Conservation (phyloP, 2,329 filamentous ascomycete genomes). For the Cladophialophora carrionii region DNA sequence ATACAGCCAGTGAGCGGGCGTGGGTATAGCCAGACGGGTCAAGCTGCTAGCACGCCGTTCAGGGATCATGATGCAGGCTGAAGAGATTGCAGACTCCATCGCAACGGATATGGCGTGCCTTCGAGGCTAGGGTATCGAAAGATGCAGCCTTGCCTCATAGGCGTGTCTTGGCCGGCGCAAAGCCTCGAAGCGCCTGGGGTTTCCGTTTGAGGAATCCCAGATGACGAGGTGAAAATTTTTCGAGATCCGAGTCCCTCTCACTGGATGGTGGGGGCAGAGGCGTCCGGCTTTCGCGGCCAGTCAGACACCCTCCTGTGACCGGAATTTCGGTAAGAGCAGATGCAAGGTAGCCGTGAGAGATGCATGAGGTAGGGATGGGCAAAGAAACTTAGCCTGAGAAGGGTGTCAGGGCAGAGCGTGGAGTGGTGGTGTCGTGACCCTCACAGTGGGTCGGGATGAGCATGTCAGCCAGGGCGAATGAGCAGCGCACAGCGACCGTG, state of each 20-base stretch:
- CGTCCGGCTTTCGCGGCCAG: slow-evolving; percentile 21
- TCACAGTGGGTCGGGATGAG: slow-evolving; percentile 7
- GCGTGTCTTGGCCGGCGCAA: slow-evolving; percentile 16
- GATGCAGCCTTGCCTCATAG: slow-evolving; percentile 34
- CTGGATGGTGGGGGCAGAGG: slow-evolving; percentile 15
- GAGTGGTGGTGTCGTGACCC: slow-evolving; percentile 16
- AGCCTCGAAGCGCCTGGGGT: slow-evolving; percentile 26
- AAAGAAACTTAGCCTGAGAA: slow-evolving; percentile 14
- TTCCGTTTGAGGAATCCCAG: slow-evolving; percentile 29
- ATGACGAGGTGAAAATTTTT: slow-evolving; percentile 34
- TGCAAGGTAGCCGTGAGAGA: slow-evolving; percentile 20
- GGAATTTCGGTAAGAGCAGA: slow-evolving; percentile 19
- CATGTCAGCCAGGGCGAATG: slow-evolving; percentile 6
- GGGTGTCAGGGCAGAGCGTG: slow-evolving; percentile 11
- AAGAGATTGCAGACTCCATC: slow-evolving; percentile 33
- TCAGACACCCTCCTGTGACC: slow-evolving; percentile 15
- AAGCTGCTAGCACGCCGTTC: slow-evolving; percentile 20
- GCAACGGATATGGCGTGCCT: slow-evolving; percentile 18
- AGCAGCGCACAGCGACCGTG: slow-evolving; percentile 28
- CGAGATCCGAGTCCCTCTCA: slow-evolving; percentile 20
- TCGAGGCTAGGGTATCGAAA: slow-evolving; percentile 28
- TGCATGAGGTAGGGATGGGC: slow-evolving; percentile 22
- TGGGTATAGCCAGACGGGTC: slow-evolving; percentile 24
- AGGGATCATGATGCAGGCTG: slow-evolving; percentile 31
- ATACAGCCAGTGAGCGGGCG: slow-evolving; percentile 22